A percentile compares a stretch with the other conserved stretches of the same genome.
phyloP scores from a whole-genome alignment of 371 early-diverging fungal species.

The Umbelopsis sp. region DNA sequence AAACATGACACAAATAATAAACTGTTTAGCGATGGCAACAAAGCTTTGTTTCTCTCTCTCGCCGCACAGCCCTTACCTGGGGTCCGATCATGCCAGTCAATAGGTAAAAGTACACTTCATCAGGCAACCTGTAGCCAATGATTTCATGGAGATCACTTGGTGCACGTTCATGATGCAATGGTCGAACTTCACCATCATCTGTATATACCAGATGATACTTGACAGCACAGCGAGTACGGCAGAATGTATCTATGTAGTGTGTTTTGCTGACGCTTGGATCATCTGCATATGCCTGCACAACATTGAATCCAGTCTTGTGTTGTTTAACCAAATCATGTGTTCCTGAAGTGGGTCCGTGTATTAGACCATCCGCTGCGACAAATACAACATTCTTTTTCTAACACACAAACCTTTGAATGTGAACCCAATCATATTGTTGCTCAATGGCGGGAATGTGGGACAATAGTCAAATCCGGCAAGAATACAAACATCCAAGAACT shows the following conservation, averaged over 20 bases:
- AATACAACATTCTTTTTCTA: no score
- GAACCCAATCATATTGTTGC: slow-evolving; percentile 53
- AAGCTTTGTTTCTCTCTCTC: background rate
- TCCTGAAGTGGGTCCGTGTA: slow-evolving; percentile 22
- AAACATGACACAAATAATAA: background rate
- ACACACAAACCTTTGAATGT: slow-evolving; percentile 59
- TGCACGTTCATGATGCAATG: slow-evolving; percentile 67
- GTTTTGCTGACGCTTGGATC: slow-evolving; percentile 56
- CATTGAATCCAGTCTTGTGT: slow-evolving; percentile 76
- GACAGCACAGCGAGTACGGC: slow-evolving; percentile 74
- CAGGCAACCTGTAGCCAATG: slow-evolving; percentile 81
- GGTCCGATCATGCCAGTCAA: slow-evolving; percentile 74
- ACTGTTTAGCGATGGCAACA: background rate
- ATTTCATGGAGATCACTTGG: slow-evolving; percentile 85
- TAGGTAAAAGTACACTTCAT: slow-evolving; percentile 74
- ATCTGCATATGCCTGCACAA: slow-evolving; percentile 68
- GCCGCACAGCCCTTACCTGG: slow-evolving; percentile 37
- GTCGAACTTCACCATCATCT: slow-evolving; percentile 71
- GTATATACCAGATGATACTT: slow-evolving; percentile 74
- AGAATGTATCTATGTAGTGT: slow-evolving; percentile 74
- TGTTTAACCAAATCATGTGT: slow-evolving; percentile 70
- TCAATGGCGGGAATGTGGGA: slow-evolving; percentile 74
- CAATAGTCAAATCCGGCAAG: slow-evolving; percentile 82
- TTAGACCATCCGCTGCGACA: background rate
- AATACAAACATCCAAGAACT: slow-evolving; percentile 82